Base-by-base conservation (phyloP, 2,329 filamentous ascomycete species). In the Monilinia fructigena region DNA sequence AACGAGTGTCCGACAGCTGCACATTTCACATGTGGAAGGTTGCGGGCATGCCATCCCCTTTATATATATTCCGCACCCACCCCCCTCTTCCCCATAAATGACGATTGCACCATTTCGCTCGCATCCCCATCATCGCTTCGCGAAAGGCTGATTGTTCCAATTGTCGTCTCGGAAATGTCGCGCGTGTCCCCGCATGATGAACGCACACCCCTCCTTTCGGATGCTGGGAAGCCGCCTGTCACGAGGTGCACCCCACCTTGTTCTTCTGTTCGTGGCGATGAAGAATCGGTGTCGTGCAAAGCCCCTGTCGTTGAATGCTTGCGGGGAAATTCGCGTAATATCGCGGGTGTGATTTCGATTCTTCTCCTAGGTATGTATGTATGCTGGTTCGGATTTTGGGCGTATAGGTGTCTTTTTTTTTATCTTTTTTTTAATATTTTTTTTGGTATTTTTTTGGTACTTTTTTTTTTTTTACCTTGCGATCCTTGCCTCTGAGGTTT, bases 291-390 rank as follows among this genome's bases (percentile, higher is more conserved):
- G 0, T 1, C 16, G 6, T 47, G 28, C 35, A n/a, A 11, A 7
- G 12, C 1, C 18, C 10, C 20, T 11, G 26, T 28, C 6, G 31
- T 20, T 6, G 54, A 52, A 31, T 10, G 16, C 16, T 28, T 23
- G n/a, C 26, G 14, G 1, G 26, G 20, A 18, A 12, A 8, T 7
- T 47, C n/a, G 28, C 53, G 26, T 58, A 68, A 68, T 66, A 65
- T 71, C 61, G 67, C 60, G 14, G 66, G 67, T 11, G 56, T 71
- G 10, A 72, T 72, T 16, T 72, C 63, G 8, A 67, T 72, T 66
- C 54, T 72, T 23, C 47, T 71, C 31, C 35, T 72, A 40, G 69
- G 68, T 69, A 54, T 23, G 23, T n/a, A n/a, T n/a, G 23, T 23
- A 23, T 35, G 50, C 31, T 8, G 31, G 5, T 35, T 35, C 7